Percentiles rank a stretch among this genome's conserved stretches.
Evolutionary conservation across 768 basidiomycete genomes (phyloP).

Genomic region (Mycena epipterygia): DNA sequence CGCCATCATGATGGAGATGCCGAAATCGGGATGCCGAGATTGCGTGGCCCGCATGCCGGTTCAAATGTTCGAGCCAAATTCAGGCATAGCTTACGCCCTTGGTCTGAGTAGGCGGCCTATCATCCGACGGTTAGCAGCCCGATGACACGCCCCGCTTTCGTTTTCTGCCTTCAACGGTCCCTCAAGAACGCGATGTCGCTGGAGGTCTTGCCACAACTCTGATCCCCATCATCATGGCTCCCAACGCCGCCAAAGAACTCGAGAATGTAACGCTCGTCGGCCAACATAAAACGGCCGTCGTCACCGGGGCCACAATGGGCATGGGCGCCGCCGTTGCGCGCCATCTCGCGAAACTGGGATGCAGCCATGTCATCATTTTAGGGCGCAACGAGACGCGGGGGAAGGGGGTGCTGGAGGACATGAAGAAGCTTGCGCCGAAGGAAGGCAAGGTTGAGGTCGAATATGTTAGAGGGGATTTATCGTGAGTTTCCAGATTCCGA

Average conservation of each 20-base stretch:
- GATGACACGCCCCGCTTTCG: too few relatives aligned
- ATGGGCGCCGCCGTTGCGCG: conserved; percentile 1
- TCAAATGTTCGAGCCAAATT: too few relatives aligned
- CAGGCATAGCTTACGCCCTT: too few relatives aligned
- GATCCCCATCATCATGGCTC: too few relatives aligned
- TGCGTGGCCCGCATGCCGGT: too few relatives aligned
- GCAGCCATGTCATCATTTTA: not conserved
- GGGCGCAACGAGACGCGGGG: not conserved
- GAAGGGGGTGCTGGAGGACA: not conserved
- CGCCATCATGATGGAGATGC: too few relatives aligned
- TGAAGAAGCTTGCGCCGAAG: conserved; percentile 2
- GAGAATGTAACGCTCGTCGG: not conserved
- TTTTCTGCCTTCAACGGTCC: too few relatives aligned
- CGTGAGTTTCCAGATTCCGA: not conserved
- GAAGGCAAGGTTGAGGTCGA: not conserved
- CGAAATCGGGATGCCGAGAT: too few relatives aligned
- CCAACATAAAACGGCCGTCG: conserved; percentile 18
- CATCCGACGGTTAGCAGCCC: too few relatives aligned
- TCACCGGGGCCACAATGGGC: not conserved
- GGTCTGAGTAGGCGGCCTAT: too few relatives aligned
- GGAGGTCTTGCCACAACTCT: too few relatives aligned
- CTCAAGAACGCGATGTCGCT: too few relatives aligned
- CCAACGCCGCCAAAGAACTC: not conserved
- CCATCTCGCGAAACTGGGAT: conserved; percentile 5
- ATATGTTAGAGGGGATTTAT: conserved; percentile 2